These are phyloP conservation scores for Aspergillus flavus DNA, from an alignment of 2,329 filamentous ascomycete genomes.

Conservation along the genomic window DNA sequence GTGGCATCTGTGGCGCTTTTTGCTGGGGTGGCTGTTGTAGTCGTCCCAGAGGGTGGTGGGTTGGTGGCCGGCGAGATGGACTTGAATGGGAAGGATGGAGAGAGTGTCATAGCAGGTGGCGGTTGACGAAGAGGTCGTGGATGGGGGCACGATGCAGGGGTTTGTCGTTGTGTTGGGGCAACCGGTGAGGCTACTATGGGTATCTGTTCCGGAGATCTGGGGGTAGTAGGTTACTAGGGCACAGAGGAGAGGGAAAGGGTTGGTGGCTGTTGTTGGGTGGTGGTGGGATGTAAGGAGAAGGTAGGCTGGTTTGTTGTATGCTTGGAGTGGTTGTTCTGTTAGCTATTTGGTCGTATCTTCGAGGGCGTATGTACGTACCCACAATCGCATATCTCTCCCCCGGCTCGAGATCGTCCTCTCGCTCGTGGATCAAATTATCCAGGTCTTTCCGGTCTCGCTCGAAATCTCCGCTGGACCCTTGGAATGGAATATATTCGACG, in stretches of 20 bases:
- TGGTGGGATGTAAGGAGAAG: conserved; percentile 52
- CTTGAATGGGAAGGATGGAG: conserved; percentile 48
- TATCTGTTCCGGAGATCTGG: not conserved
- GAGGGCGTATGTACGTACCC: conserved; percentile 46
- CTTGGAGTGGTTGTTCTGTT: conserved; percentile 36
- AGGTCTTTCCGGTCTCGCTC: conserved; percentile 55
- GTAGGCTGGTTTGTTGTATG: conserved; percentile 61
- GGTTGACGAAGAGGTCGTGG: conserved; percentile 34
- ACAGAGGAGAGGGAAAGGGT: conserved; percentile 59
- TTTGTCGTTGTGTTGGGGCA: conserved; percentile 27
- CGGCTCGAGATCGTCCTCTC: conserved; percentile 56
- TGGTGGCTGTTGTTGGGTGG: conserved; percentile 48
- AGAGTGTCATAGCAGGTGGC: conserved; percentile 28
- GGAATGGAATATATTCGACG: conserved; percentile 57
- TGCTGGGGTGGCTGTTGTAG: conserved; percentile 29
- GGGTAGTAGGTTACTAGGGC: conserved; percentile 64
- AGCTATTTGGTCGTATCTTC: not conserved
- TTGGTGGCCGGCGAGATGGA: conserved; percentile 57
- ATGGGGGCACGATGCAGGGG: conserved; percentile 30
- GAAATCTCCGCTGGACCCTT: conserved; percentile 18
- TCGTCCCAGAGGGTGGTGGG: conserved; percentile 37
- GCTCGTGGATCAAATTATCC: conserved; percentile 51
- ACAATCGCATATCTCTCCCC: conserved; percentile 62
- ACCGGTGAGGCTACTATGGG: not conserved
- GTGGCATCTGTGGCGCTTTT: conserved; percentile 35